A percentile compares a stretch with the other conserved stretches of the same genome.
Evolutionary conservation across 495 filamentous ascomycete species (phyloP).

Genomic region (Jackrogersella minutella): DNA sequence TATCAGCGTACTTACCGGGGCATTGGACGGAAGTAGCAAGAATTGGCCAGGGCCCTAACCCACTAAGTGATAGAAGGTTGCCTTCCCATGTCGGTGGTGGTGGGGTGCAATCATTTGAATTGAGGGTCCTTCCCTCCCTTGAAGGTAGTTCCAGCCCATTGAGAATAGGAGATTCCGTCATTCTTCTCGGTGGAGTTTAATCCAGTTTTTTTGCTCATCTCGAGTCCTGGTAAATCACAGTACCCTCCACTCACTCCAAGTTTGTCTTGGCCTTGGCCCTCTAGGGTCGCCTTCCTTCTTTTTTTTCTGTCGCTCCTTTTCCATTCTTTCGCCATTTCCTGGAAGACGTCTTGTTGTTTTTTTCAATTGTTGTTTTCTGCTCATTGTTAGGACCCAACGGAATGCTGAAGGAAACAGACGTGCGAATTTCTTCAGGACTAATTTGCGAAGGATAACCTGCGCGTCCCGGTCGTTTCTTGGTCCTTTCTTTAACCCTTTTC

Average conservation of each 20-base stretch:
- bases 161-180: conserved; percentile 37
- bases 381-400: conserved; percentile 18
- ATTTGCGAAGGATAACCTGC: conserved; percentile 24
- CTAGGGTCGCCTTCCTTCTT: conserved; percentile 7
- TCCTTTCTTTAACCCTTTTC: too few relatives aligned
- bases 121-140: conserved; percentile 13
- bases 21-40: conserved; percentile 17
- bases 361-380: background rate
- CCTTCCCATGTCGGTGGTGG: conserved; percentile 33
- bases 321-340: background rate
- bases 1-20: conserved; percentile 15
- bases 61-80: conserved; percentile 1
- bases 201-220: conserved; percentile 19
- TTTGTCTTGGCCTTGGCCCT: conserved; percentile 25
- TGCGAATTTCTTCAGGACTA: conserved; percentile 17
- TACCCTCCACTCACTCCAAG: conserved; percentile 28
- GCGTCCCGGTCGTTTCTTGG: conserved; percentile 13
- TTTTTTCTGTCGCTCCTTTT: conserved; percentile 17
- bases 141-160: conserved; percentile 11
- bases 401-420: conserved; percentile 23
- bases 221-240: conserved; percentile 19
- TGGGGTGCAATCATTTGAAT: conserved; percentile 34
- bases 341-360: background rate
- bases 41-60: conserved; percentile 19
- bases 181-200: conserved; percentile 33